Base-by-base conservation (phyloP, 73 alveolate species). In the Halteria grandinella region DNA sequence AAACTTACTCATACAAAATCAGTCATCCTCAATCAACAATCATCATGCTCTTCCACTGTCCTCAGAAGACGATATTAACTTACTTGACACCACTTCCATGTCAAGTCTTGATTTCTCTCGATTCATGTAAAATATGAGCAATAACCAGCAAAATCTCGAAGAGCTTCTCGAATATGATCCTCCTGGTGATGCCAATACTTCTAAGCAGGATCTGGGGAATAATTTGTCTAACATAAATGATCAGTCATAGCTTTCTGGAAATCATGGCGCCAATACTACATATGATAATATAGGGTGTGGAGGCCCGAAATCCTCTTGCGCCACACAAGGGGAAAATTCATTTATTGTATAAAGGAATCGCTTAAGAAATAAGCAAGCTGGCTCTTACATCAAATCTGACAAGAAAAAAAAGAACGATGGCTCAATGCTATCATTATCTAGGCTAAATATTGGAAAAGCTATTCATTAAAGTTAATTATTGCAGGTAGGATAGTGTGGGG, bases 91-190 rank as follows among this genome's bases (percentile, higher is more conserved):
- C 1, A 60, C 77, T 15, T 31, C 43, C 1, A 60, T 60, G 1
- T 40, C 77, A 6, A 60, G 77, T 60, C 43, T 60, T 25, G 77
- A 60, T 60, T 60, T 60, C 11, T 40, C 60, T 37, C 14, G 77
- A 60, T 55, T 59, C 5, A 5, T 60, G 17, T 36, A 60, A 21
- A 60, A 60, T 49, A 10, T 60, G 11, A 60, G 77, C 24, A 60
- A 60, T 21, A n/a, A n/a, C n/a, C n/a, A n/a, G n/a, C 37, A 60
- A 5, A 60, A 60, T 60, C 28, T 60, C 3, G 77, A 34, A 60
- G 77, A 60, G 21, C 28, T 60, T 1, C 29, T 60, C 29, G 77
- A 60, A 12, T 60, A 40, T 21, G 77, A 60, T 37, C 77, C 77
- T 5, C 77, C 77, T 20, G 77, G 43, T 15, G 58, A 60, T 21